phyloP scores from a whole-genome alignment of 768 basidiomycete species.

The Pleurotus citrinopileatus region DNA sequence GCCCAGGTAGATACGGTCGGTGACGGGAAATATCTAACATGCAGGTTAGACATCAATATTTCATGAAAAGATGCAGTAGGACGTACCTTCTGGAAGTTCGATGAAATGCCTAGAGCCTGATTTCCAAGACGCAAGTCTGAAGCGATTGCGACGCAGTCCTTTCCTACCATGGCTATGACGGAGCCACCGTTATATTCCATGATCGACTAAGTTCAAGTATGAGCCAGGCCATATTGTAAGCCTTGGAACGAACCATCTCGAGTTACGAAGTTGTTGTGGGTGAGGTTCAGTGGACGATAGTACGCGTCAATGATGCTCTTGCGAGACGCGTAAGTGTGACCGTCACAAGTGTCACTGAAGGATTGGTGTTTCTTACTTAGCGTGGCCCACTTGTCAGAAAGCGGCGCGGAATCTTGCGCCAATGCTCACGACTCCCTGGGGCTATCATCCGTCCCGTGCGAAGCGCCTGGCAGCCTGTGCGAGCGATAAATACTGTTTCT shows the following conservation, averaged over 20 bases:
- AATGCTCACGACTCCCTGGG: too few species aligned
- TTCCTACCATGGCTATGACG: constrained; percentile 98
- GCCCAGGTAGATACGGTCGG: constrained; percentile 89
- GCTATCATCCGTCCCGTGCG: too few species aligned
- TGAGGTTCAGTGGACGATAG: constrained; percentile 13
- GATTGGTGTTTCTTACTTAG: constrained; percentile 4
- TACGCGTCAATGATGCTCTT: constrained; percentile 2
- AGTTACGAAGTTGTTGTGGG: constrained; percentile 12
- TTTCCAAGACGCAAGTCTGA: constrained; percentile 91
- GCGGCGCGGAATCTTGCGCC: too few species aligned
- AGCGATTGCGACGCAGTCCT: constrained; percentile 98
- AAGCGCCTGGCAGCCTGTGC: too few species aligned
- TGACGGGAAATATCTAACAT: constrained; percentile 85
- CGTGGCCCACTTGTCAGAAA: background rate
- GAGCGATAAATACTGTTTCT: background rate
- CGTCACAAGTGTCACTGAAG: background rate
- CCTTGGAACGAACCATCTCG: constrained; percentile 36
- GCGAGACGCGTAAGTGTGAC: constrained; percentile 1
- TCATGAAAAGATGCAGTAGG: background rate
- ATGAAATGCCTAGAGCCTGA: constrained; percentile 80
- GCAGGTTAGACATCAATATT: constrained; percentile 16
- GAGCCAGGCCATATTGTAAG: background rate
- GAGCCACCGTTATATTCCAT: constrained; percentile 97
- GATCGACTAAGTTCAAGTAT: constrained; percentile 55
- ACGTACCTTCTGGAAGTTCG: constrained; percentile 91